Evolutionary conservation across 305 asterid genomes (phyloP).

Genomic region (Fraxinus baroniana): DNA sequence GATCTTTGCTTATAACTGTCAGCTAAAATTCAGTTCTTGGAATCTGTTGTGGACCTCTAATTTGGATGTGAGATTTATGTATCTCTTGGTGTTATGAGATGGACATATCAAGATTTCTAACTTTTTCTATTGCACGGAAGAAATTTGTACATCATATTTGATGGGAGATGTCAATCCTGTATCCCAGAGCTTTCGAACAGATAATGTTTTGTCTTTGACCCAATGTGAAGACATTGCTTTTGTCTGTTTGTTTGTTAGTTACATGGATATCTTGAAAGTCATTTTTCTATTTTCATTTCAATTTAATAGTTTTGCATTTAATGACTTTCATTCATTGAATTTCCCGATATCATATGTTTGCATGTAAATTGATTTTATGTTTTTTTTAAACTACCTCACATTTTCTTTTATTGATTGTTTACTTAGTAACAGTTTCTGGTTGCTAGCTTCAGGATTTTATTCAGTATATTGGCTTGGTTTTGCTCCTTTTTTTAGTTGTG

Average conservation of each 20-base stretch:
- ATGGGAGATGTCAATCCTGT: not conserved
- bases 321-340: not conserved
- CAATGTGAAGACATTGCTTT: conserved; percentile 8
- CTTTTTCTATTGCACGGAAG: conserved; percentile 1
- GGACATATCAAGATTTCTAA: not conserved
- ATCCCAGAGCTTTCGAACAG: not conserved
- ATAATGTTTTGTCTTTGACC: not conserved
- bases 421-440: not conserved
- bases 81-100: conserved; percentile 10
- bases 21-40: not conserved
- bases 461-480: not conserved
- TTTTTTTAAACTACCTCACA: not conserved
- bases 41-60: not conserved
- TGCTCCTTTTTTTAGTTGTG: not conserved
- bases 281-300: not conserved
- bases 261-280: not conserved
- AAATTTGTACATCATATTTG: not conserved
- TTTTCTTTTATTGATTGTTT: conserved; percentile 6
- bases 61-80: not conserved
- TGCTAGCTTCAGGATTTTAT: not conserved
- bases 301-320: not conserved
- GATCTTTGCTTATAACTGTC: conserved; percentile 22
- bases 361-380: not conserved
- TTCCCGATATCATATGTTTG: not conserved
- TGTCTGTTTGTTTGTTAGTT: conserved; percentile 1